phyloP scores from a whole-genome alignment of 73 alveolate genomes.

The Paramecium octaurelia region DNA sequence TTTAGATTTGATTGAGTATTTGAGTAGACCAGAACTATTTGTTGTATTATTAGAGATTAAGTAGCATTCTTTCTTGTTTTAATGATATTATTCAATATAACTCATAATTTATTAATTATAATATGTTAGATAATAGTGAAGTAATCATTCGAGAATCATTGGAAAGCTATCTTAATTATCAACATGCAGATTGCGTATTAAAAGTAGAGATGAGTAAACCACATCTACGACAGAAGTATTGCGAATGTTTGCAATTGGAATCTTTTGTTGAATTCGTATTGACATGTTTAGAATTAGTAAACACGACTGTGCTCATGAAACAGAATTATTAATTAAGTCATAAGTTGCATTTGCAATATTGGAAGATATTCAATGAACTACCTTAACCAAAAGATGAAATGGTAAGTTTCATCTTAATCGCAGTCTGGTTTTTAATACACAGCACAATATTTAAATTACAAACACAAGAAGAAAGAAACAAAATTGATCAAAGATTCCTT shows the following conservation, averaged over 20 bases:
- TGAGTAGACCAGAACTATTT: not conserved
- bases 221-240: conserved; percentile 13
- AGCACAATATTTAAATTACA: not conserved
- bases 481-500: conserved; percentile 1
- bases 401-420: conserved; percentile 5
- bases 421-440: conserved; percentile 15
- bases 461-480: not conserved
- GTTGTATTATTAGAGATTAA: not conserved
- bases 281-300: not conserved
- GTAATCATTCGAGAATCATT: not conserved
- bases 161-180: not conserved
- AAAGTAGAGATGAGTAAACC: conserved; percentile 7
- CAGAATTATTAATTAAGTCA: not conserved
- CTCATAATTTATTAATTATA: not conserved
- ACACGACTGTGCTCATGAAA: not conserved
- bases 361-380: conserved; percentile 11
- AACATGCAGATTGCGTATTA: not conserved
- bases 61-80: not conserved
- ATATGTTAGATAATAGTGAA: not conserved
- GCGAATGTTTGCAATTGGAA: conserved; percentile 7
- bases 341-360: not conserved
- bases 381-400: conserved; percentile 44
- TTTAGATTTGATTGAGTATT: not conserved
- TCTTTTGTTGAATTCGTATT: not conserved
- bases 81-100: not conserved